Percentiles rank a stretch among this genome's conserved stretches.
These are phyloP conservation scores for Arthrobotrys entomopaga DNA, from an alignment of 2,329 filamentous ascomycete genomes.

Conservation along the genomic window DNA sequence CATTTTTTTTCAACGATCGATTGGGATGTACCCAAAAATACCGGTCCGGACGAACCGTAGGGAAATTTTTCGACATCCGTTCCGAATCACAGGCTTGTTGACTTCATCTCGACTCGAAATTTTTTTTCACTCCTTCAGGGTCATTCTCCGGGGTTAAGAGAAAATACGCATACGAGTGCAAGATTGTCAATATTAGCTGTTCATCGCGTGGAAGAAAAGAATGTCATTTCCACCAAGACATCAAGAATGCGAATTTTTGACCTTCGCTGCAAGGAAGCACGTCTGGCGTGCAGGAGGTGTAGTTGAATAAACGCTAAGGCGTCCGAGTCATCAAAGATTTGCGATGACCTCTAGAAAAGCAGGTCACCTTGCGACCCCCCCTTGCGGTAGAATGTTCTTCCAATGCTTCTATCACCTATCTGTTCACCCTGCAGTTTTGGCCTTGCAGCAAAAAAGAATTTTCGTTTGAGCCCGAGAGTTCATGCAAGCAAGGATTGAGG, in stretches of 20 bases:
- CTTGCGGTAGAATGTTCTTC: constrained; percentile 54
- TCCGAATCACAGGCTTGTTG: constrained; percentile 24
- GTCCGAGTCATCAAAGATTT: constrained; percentile 34
- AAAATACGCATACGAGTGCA: neutral
- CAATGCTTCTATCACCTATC: constrained; percentile 54
- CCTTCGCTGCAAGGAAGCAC: constrained; percentile 31
- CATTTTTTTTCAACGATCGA: neutral
- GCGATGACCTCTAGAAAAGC: constrained; percentile 27
- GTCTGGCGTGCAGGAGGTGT: constrained; percentile 10
- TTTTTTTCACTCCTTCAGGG: constrained; percentile 26
- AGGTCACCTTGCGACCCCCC: constrained; percentile 30
- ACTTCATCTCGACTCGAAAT: constrained; percentile 21
- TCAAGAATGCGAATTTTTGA: constrained; percentile 42
- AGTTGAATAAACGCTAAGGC: constrained; percentile 13
- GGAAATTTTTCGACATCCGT: constrained; percentile 9
- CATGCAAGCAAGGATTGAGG: constrained; percentile 37
- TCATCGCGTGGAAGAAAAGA: constrained; percentile 9
- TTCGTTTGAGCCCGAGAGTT: constrained; percentile 51
- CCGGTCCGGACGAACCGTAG: too few relatives aligned
- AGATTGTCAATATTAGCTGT: neutral
- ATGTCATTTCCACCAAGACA: constrained; percentile 18
- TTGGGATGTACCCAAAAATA: neutral
- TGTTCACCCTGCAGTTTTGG: constrained; percentile 40
- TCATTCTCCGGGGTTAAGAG: constrained; percentile 51
- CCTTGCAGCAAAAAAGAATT: constrained; percentile 32